Base-by-base conservation (phyloP, 2,329 filamentous ascomycete genomes). In the Incumbomyces delicatus region DNA sequence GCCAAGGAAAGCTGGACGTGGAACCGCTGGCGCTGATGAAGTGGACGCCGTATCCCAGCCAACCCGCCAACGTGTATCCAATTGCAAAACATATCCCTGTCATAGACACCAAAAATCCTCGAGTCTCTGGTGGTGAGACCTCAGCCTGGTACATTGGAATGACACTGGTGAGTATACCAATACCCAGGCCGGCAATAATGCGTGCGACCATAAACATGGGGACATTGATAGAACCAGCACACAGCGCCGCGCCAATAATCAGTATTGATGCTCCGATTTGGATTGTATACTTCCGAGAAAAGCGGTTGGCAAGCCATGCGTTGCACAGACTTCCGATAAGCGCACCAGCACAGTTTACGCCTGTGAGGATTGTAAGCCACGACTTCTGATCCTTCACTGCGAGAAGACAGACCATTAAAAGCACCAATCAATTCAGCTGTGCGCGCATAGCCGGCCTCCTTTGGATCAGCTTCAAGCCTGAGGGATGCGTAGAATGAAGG, bases 401-500 rank as follows among this genome's bases (percentile, higher is more conserved):
- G n/a, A n/a, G 31, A 32, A 10, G 31, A 32, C 31, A 10, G 31
- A 52, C 69, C 69, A 56, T 71, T 71, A 43, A 71, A 60, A 16
- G 67, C 69, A 29, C 66, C 69, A 36, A 70, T 66, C 16, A 68
- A 60, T 48, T 65, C 63, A 3, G 66, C 62, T 1, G 69, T 70
- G 37, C 65, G 63, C 1, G 52, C 52, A 51, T 71, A 71, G 17
- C 66, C 67, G 2, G 66, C 61, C 44, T 65, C 57, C 8, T 61
- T 64, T 46, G 60, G 55, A 6, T 61, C 46, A 5, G 65, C 64
- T 29, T 44, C 41, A 11, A 72, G 61, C 27, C 63, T 51, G 40
- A 72, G 64, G 54, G 65, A 67, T 4, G 53, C 58, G 56, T 67
- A 71, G 59, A 72, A 72, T 32, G 60, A 64, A 3, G 69, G 67